A percentile compares a stretch with the other conserved stretches of the same genome.
phyloP scores from a whole-genome alignment of 2,329 filamentous ascomycete genomes.

The Fusarium xylarioides region DNA sequence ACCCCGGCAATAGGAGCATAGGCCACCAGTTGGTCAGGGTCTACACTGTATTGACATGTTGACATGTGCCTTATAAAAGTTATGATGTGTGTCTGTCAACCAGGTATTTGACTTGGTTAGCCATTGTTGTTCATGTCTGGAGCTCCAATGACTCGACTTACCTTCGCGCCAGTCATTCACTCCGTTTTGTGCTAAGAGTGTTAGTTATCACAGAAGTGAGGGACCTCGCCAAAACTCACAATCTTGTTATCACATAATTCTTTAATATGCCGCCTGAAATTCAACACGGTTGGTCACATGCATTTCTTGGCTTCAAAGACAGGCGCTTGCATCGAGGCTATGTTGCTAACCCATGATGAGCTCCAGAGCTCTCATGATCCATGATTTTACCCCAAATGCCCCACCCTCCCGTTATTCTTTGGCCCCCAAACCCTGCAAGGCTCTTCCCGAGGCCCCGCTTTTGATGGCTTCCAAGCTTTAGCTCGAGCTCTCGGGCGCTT shows the following conservation, averaged over 20 bases:
- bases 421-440: slow-evolving; percentile 33
- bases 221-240: neutral
- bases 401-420: slow-evolving; percentile 19
- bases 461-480: slow-evolving; percentile 24
- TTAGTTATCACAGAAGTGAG: too few species aligned
- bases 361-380: slow-evolving; percentile 30
- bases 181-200: neutral
- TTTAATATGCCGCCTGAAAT: neutral
- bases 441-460: slow-evolving; percentile 28
- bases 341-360: slow-evolving; percentile 28
- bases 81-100: neutral
- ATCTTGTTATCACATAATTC: neutral
- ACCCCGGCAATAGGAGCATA: neutral
- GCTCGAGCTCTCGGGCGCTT: slow-evolving; percentile 41
- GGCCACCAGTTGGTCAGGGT: neutral
- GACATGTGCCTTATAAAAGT: neutral
- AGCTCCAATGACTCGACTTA: neutral
- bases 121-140: neutral
- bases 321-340: slow-evolving; percentile 38
- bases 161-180: too few species aligned
- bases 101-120: neutral
- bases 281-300: slow-evolving; percentile 5
- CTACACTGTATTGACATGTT: neutral
- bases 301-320: slow-evolving; percentile 31
- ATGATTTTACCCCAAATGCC: slow-evolving; percentile 20